Base-by-base conservation (phyloP, 164 flowering plant genomes). In the Kingdonia uniflora region DNA sequence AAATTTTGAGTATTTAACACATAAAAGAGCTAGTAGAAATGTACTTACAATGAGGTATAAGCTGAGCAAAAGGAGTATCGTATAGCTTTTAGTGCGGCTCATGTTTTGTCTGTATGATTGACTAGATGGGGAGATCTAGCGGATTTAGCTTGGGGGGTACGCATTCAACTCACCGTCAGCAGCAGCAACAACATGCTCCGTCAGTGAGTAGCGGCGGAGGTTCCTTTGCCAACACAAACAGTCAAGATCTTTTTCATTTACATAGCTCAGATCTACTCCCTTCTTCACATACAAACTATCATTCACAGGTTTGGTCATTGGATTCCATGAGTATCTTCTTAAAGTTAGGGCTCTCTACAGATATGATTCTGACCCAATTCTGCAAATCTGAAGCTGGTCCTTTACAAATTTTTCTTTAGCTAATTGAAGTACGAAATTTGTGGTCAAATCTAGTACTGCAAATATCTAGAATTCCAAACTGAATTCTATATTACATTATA, bases 231-330 rank as follows among this genome's bases (percentile, higher is more conserved):
- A 70, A 79, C 65, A 74, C 68, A 42, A 85, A 80, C 66, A 81
- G 64, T 68, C 94, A 82, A 68, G 95, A 85, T 64, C 77, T 84
- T 69, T 78, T 81, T 26, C 87, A 83, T 60, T 53, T 87, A 48
- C 90, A 84, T 70, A 80, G 85, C 23, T 80, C 92, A 16, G 95
- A 92, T 56, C 67, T 84, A 40, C 84, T 88, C 64, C 81, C 81
- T 39, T 75, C 95, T 61, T 81, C 96, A 6, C 87, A 77, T 67
- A 76, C 84, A 49, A 61, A 71, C 23, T 85, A 74, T 65, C 95
- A 85, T 44, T 66, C 84, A 41, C 96, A 83, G 92, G 95, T 85
- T 1, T 14, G 13, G 29, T 20, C 51, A 20, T 4, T 14, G 23
- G 15, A 17, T 15, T 5, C 5, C 51, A 47, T 29, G 35, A 29